Conservation (phyloP, 2,329 filamentous ascomycete genomes). For the Phialophora macrospora region DNA sequence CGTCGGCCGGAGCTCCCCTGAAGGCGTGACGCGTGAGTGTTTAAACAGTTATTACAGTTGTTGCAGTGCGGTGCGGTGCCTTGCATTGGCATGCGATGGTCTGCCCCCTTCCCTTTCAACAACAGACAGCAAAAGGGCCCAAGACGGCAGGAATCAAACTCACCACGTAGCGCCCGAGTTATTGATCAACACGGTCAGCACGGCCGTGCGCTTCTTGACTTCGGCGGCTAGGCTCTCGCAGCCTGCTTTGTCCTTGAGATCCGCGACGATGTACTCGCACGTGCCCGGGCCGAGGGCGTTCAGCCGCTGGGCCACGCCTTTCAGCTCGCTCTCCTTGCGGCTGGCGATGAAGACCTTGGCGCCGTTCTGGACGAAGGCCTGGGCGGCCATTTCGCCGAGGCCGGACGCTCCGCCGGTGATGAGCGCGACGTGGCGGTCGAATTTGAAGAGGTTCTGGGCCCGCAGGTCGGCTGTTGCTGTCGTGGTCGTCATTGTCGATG, state of each 20-base stretch:
- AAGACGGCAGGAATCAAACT: no score
- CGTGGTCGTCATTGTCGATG: not conserved
- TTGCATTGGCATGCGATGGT: no score
- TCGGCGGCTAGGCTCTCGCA: conserved; percentile 55
- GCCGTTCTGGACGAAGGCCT: conserved; percentile 59
- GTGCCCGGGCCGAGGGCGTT: conserved; percentile 59
- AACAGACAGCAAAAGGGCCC: no score
- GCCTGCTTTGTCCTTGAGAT: conserved; percentile 59
- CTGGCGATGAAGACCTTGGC: conserved; percentile 60
- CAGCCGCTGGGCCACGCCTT: conserved; percentile 51
- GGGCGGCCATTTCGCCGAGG: conserved; percentile 58
- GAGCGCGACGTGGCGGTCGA: conserved; percentile 41
- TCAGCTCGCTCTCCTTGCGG: conserved; percentile 57
- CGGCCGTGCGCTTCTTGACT: conserved; percentile 50
- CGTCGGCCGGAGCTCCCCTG: conserved; percentile 61
- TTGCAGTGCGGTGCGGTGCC: no score
- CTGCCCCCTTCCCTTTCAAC: no score
- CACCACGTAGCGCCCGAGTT: conserved; percentile 21
- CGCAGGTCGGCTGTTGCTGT: conserved; percentile 33
- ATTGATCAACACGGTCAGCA: conserved; percentile 57
- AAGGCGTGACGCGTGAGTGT: conserved; percentile 35
- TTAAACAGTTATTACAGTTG: no score
- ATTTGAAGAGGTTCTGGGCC: conserved; percentile 40
- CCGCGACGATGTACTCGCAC: conserved; percentile 57
- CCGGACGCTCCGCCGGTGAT: conserved; percentile 43